These are phyloP conservation scores for Cinnamomum micranthum DNA, from an alignment of 164 flowering plant species.

Conservation along the genomic window DNA sequence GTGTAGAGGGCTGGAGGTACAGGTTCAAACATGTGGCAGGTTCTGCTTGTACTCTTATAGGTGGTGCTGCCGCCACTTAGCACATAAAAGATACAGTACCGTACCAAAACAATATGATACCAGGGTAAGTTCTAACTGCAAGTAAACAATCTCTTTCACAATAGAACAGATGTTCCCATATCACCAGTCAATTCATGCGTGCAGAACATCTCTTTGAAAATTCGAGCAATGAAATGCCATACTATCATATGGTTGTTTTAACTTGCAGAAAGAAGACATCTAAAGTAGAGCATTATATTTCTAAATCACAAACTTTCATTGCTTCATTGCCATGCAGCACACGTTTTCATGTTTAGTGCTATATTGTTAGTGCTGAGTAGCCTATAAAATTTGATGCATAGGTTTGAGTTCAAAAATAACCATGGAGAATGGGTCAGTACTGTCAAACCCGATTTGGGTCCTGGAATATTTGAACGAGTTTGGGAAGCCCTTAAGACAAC, in stretches of 20 bases:
- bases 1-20: no score
- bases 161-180: background rate
- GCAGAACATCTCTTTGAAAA: background rate
- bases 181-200: background rate
- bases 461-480: conserved; percentile 69
- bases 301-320: background rate
- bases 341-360: background rate
- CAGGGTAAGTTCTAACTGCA: background rate
- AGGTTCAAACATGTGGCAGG: no score
- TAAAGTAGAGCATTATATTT: background rate
- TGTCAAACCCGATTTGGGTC: conserved; percentile 72
- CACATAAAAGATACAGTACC: no score
- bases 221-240: background rate
- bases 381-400: conserved; percentile 24
- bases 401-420: conserved; percentile 86
- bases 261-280: background rate
- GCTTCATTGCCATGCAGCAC: background rate
- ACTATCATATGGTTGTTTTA: background rate
- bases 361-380: background rate
- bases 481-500: conserved; percentile 64
- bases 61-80: no score
- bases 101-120: background rate
- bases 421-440: conserved; percentile 77
- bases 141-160: no score
- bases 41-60: no score